phyloP scores from a whole-genome alignment of 2,329 filamentous ascomycete species.

The Alternaria triticina region DNA sequence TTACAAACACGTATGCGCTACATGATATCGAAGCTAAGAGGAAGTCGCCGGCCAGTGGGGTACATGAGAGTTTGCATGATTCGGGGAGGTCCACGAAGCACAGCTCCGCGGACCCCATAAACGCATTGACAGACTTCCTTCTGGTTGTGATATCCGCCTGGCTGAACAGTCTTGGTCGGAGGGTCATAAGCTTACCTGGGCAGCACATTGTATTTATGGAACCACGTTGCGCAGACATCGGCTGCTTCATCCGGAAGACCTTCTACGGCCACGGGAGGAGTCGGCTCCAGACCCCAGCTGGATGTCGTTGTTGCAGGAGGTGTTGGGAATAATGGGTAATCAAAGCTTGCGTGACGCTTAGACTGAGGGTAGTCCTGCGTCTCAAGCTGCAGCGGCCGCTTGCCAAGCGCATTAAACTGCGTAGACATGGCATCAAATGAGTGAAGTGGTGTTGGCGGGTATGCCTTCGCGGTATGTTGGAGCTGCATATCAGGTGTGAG shows the following conservation, averaged over 20 bases:
- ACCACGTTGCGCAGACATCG: constrained; percentile 48
- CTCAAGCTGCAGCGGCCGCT: constrained; percentile 41
- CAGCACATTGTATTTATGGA: constrained; percentile 46
- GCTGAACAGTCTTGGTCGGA: background rate
- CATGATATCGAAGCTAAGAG: background rate
- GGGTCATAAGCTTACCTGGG: constrained; percentile 26
- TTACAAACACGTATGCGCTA: background rate
- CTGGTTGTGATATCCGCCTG: background rate
- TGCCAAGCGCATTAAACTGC: constrained; percentile 30
- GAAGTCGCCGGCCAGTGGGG: background rate
- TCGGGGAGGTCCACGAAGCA: background rate
- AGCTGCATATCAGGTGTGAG: constrained; percentile 24
- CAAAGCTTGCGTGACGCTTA: constrained; percentile 40
- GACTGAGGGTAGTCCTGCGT: constrained; percentile 40
- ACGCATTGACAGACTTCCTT: background rate
- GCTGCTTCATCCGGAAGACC: constrained; percentile 46
- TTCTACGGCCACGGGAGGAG: constrained; percentile 24
- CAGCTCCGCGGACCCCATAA: background rate
- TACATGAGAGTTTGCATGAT: background rate
- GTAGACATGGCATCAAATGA: constrained; percentile 36
- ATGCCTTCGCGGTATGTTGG: constrained; percentile 27
- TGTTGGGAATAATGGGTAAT: constrained; percentile 33
- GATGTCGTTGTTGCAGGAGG: constrained; percentile 25
- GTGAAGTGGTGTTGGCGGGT: constrained; percentile 34
- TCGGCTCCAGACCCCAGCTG: constrained; percentile 35